Conservation (phyloP, 805 yeast genomes). For the Lipomyces spencermartinsiae region DNA sequence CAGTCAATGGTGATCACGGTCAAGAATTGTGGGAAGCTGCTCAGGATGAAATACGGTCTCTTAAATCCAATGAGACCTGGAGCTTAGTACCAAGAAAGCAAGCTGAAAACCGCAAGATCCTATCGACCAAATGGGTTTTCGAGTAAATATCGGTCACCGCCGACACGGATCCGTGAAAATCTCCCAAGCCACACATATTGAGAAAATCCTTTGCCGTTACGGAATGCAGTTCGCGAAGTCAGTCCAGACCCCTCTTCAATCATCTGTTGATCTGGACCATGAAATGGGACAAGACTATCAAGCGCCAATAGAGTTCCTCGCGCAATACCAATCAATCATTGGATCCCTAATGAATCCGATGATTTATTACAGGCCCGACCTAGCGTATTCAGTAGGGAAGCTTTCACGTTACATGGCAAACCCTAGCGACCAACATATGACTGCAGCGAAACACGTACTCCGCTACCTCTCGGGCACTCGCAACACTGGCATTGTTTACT, state of each 20-base stretch:
- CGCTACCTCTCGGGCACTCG: conserved; percentile 53
- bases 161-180: neutral
- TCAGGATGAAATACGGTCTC: too few relatives aligned
- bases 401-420: neutral
- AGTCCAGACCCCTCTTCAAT: neutral
- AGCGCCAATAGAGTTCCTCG: neutral
- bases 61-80: too few relatives aligned
- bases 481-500: conserved; percentile 56
- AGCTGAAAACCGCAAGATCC: too few relatives aligned
- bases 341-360: neutral
- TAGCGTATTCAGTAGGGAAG: neutral
- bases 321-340: neutral
- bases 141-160: neutral
- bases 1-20: too few relatives aligned
- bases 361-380: neutral
- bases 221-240: neutral
- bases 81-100: too few relatives aligned
- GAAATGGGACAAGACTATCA: neutral
- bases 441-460: conserved; percentile 62
- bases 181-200: neutral
- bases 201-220: neutral
- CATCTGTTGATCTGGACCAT: neutral
- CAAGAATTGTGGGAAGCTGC: too few relatives aligned
- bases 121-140: too few relatives aligned
- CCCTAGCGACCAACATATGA: conserved; percentile 39